A percentile compares a stretch with the other conserved stretches of the same genome.
Evolutionary conservation across 331 rosid species (phyloP).

Genomic region (Arachis monticola): DNA sequence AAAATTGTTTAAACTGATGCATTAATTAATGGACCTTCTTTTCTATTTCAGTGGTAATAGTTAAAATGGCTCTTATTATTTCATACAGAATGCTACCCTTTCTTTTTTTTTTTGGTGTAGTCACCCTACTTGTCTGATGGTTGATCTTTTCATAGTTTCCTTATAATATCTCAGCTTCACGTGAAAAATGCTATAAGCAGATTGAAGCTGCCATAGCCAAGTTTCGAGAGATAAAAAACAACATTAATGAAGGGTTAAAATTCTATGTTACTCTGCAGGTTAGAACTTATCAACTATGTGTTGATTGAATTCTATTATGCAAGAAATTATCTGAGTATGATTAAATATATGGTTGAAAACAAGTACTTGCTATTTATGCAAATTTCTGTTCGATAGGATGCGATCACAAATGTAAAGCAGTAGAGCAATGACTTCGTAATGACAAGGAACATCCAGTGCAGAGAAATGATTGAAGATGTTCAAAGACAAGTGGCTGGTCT

Average conservation of each 20-base stretch:
- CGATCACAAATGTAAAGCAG: constrained; percentile 82
- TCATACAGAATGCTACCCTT: neutral
- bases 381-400: constrained; percentile 64
- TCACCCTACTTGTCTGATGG: neutral
- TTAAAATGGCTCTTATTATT: too few relatives aligned
- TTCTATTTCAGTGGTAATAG: too few relatives aligned
- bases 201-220: constrained; percentile 93
- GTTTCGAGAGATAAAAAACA: constrained; percentile 88
- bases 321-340: neutral
- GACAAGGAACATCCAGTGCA: constrained; percentile 93
- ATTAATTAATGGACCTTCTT: too few relatives aligned
- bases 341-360: neutral
- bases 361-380: too few relatives aligned
- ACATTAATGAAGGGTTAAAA: constrained; percentile 54
- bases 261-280: too few relatives aligned
- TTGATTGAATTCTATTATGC: constrained; percentile 17
- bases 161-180: constrained; percentile 65
- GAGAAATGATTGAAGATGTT: constrained; percentile 92
- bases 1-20: too few relatives aligned
- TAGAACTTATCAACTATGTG: neutral
- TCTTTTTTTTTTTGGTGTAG: neutral
- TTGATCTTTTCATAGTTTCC: constrained; percentile 39
- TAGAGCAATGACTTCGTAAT: constrained; percentile 92
- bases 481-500: constrained; percentile 87
- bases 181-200: constrained; percentile 93